phyloP scores from a whole-genome alignment of 2,329 filamentous ascomycete genomes.

The Xenoacremonium recifei region DNA sequence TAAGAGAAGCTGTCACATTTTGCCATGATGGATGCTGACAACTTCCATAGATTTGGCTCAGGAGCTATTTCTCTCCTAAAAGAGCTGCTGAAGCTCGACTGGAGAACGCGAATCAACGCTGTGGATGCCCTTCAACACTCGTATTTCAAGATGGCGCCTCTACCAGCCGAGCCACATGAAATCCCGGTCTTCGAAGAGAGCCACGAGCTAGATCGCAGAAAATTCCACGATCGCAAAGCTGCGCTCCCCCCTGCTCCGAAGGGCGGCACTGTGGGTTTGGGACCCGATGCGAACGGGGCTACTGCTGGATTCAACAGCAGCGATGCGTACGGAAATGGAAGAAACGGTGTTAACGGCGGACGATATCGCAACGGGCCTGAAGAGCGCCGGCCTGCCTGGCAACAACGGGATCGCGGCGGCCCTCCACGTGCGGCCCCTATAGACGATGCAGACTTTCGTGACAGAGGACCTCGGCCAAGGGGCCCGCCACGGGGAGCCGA shows the following conservation, averaged over 20 bases:
- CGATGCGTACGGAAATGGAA: slow-evolving; percentile 45
- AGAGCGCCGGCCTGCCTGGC: slow-evolving; percentile 54
- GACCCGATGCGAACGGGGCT: slow-evolving; percentile 50
- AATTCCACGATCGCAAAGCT: slow-evolving; percentile 82
- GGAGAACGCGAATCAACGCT: slow-evolving; percentile 85
- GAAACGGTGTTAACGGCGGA: slow-evolving; percentile 47
- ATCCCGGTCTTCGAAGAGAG: slow-evolving; percentile 92
- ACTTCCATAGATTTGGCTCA: slow-evolving; percentile 55
- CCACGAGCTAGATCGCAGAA: slow-evolving; percentile 92
- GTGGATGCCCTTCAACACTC: slow-evolving; percentile 90
- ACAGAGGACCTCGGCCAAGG: slow-evolving; percentile 32
- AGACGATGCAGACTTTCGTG: slow-evolving; percentile 39
- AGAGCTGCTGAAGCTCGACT: slow-evolving; percentile 85
- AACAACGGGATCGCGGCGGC: slow-evolving; percentile 50
- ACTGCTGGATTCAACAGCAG: slow-evolving; percentile 49
- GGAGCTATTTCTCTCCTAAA: slow-evolving; percentile 76
- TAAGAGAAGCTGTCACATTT: slow-evolving; percentile 37
- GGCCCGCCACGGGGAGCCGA: slow-evolving; percentile 35
- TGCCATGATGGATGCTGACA: slow-evolving; percentile 13
- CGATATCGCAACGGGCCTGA: slow-evolving; percentile 42
- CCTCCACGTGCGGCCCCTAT: slow-evolving; percentile 42
- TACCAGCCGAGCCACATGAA: slow-evolving; percentile 79
- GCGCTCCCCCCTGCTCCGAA: slow-evolving; percentile 87
- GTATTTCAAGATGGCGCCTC: slow-evolving; percentile 79
- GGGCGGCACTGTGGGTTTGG: slow-evolving; percentile 83